Evolutionary conservation across 805 yeast species (phyloP), one percentile per base, ranked within the genome.

Genomic region (Hanseniaspora meyeri): DNA sequence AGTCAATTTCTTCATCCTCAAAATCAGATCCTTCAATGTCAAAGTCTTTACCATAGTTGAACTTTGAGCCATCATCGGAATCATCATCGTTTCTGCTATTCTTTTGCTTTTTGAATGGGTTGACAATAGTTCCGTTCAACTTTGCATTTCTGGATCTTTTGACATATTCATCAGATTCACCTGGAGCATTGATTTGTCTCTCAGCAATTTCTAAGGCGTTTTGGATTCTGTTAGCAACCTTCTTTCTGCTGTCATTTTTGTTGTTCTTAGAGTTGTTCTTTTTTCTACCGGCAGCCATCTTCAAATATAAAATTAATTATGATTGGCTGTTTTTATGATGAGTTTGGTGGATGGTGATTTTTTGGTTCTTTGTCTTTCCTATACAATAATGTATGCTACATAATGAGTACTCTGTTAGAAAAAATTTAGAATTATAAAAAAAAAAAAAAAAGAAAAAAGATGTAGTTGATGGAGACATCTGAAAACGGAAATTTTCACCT

Each of bases 1-100:
- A 87, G 62, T 84, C 87, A 48, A 85, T 72, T 59, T 85, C 86
- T 64, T 81, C 86, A 63, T 81, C 85, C 49, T 73, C 79, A 60
- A 79, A 72, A 27, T 68, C 71, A 3, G 67, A 67, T 1, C 65
- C 69, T 6, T 61, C 70, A 12, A 61, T 65, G 17, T 60, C 66
- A 14, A 63, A 68, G 40, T 55, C 60, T 5, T 64, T 65, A 19
- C 64, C 70, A 29, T 45, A 52, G 19, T 52, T 40, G 20, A 20
- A 45, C 24, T 31, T 52, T 27, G 48, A 40, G 4, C 56, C 56
- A 38, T 52, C 56, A 20, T 52, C 56, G 12, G 45, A 45, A 31
- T 45, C 46, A 19, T 46, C 49, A 46, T 64, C 63, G 24, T 59
- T 62, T 42, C 51, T 59, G 16, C 61, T 50, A 17, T 45, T 57